phyloP scores from a whole-genome alignment of 805 yeast genomes.

The Metahyphopichia silvanorum region DNA sequence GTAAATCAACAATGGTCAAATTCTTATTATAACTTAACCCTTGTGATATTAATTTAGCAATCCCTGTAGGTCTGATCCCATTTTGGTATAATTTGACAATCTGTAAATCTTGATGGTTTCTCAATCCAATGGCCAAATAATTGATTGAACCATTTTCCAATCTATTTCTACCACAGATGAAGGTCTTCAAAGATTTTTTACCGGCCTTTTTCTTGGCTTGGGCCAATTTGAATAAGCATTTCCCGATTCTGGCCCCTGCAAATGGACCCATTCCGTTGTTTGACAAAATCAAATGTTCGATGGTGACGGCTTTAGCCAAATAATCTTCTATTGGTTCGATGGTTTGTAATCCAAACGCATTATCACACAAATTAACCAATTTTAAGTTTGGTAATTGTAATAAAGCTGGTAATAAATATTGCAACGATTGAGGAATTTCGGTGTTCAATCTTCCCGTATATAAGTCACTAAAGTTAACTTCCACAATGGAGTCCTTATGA shows the following conservation, averaged over 20 bases:
- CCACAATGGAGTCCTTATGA: constrained; percentile 49
- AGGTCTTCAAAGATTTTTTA: constrained; percentile 64
- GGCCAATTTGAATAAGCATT: constrained; percentile 72
- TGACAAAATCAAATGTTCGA: constrained; percentile 83
- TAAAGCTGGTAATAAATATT: constrained; percentile 68
- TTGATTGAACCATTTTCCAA: constrained; percentile 92
- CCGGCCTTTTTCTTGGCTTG: constrained; percentile 52
- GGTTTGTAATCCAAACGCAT: constrained; percentile 95
- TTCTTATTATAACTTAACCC: constrained; percentile 65
- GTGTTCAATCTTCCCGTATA: constrained; percentile 93
- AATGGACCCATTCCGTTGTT: constrained; percentile 99
- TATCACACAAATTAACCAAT: constrained; percentile 83
- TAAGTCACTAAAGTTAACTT: constrained; percentile 83
- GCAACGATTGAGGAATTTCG: constrained; percentile 86
- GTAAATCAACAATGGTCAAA: constrained; percentile 75
- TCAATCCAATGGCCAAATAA: constrained; percentile 80
- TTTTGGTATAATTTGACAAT: constrained; percentile 85
- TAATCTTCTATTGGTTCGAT: constrained; percentile 84
- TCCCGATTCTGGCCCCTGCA: constrained; percentile 93
- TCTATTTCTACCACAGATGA: constrained; percentile 96
- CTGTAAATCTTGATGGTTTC: constrained; percentile 71
- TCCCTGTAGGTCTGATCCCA: constrained; percentile 95
- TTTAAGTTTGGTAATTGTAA: constrained; percentile 64
- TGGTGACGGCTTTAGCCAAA: constrained; percentile 67
- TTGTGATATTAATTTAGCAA: constrained; percentile 63